Base-by-base conservation (phyloP, 306 rosid species). In the Vigna reflexopilosa region DNA sequence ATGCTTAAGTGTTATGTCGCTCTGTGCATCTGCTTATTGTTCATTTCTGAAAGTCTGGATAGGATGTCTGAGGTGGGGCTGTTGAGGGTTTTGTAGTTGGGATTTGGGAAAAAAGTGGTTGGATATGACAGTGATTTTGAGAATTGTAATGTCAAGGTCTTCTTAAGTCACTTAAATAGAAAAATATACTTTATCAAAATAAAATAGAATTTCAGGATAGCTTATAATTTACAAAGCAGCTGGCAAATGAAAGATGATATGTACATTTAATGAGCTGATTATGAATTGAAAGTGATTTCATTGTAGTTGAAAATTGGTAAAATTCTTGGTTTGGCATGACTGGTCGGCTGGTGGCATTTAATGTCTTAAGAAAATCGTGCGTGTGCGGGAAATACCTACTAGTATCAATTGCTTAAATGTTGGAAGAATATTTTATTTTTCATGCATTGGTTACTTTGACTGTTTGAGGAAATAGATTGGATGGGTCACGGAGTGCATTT, bases 41-140 rank as follows among this genome's bases (percentile, higher is more conserved):
- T 66, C 59, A 42, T 42, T 52, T 81, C 36, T 36, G 63, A 67
- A 74, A 22, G 59, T 52, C 26, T 77, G 26, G 58, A 28, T 81
- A 54, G 49, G 66, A 68, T 63, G 24, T 17, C 59, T 67, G 56
- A 49, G 19, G 52, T 47, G 72, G 65, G 77, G 72, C 24, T 67
- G 58, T 44, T 52, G 73, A 38, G 77, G 63, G 20, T 71, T 74
- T 5, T 67, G 16, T 47, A 7, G 8, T 77, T 56, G 75, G 64
- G 42, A 28, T 67, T 69, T 70, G 32, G 50, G 24, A 48, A 32
- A 30, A 40, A 59, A 28, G 36, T 59, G 74, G 26, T 1, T 48
- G 75, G 9, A 20, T 63, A 19, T 51, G 5, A 12, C 15, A 44
- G 12, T 63, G 54, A 12, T 38, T 57, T 78, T 54, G 50, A 45